Conservation (phyloP, 768 basidiomycete species). For the Lactarius vividus region DNA sequence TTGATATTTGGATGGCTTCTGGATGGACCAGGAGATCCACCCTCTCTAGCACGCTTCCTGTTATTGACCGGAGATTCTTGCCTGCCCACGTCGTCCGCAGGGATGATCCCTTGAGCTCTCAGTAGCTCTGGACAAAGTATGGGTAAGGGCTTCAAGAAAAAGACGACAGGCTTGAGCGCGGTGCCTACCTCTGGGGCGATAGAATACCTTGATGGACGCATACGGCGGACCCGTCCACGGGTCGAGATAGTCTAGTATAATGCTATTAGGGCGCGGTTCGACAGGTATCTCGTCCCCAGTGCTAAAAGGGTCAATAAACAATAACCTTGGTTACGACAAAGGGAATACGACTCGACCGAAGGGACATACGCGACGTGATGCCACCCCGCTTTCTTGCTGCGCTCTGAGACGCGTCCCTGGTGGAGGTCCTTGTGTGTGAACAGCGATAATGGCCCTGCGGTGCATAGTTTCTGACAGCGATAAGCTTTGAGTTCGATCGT, state of each 20-base stretch:
- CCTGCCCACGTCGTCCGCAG: neutral
- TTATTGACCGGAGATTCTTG: neutral
- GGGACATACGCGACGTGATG: constrained; percentile 5
- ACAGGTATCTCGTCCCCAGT: constrained; percentile 4
- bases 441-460: too few relatives aligned
- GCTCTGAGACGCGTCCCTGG: neutral
- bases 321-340: neutral
- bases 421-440: neutral
- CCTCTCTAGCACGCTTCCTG: constrained; percentile 13
- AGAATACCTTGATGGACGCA: constrained; percentile 1
- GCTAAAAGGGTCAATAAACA: neutral
- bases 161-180: neutral
- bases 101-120: constrained; percentile 19
- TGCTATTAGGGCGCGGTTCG: too few relatives aligned
- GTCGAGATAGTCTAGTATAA: neutral
- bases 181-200: constrained; percentile 10
- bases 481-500: constrained; percentile 1
- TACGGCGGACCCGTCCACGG: neutral
- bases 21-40: constrained; percentile 9
- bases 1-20: neutral
- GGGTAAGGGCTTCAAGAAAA: neutral
- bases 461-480: neutral
- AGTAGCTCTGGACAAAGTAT: constrained; percentile 10
- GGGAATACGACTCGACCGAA: neutral
- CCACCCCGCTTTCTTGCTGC: constrained; percentile 17